Evolutionary conservation across 148 eudicot genomes (phyloP).

Genomic region (Cornus controversa): DNA sequence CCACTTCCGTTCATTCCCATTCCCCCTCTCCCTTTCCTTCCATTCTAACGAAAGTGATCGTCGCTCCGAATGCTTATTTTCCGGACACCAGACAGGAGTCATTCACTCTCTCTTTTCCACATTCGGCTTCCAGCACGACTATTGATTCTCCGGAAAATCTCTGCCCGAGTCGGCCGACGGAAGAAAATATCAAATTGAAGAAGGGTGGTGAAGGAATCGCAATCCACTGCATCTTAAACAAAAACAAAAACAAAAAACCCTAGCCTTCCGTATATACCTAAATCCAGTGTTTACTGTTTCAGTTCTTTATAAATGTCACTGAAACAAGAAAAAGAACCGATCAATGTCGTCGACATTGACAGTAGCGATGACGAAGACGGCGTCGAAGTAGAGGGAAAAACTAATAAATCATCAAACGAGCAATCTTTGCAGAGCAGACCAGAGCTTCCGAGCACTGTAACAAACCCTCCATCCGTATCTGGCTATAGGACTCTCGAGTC

Average conservation of each 20-base stretch:
- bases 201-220: not conserved
- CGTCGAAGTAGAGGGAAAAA: constrained; percentile 6
- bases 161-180: not conserved
- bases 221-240: too few species aligned
- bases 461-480: constrained; percentile 13
- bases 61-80: too few species aligned
- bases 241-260: not conserved
- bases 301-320: constrained; percentile 2
- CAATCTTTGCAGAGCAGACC: constrained; percentile 11
- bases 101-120: too few species aligned
- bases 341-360: constrained; percentile 51
- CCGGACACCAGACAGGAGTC: too few species aligned
- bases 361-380: constrained; percentile 65
- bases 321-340: constrained; percentile 14
- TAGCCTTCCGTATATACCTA: not conserved
- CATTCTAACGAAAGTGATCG: too few species aligned
- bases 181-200: not conserved
- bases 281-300: not conserved
- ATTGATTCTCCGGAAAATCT: not conserved
- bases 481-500: constrained; percentile 45
- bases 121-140: not conserved
- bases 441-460: constrained; percentile 2
- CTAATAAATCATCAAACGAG: constrained; percentile 7
- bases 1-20: too few species aligned
- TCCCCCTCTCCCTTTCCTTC: too few species aligned